Conservation (phyloP, 2,329 filamentous ascomycete species). For the Talaromyces sp. region DNA sequence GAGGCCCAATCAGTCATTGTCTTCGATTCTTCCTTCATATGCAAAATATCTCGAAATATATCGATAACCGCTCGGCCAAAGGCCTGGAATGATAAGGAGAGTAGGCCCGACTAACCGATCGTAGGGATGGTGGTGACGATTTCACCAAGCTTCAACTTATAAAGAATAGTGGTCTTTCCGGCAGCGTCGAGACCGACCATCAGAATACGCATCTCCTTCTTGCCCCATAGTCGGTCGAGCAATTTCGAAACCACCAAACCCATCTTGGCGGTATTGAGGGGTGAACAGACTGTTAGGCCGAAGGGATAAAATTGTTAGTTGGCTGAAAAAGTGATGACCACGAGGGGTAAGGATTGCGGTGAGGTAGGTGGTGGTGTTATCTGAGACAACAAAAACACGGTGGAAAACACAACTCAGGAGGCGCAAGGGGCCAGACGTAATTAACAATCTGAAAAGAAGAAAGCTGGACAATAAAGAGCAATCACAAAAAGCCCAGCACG, state of each 20-base stretch:
- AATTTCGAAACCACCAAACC: conserved; percentile 97
- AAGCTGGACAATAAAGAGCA: conserved; percentile 18
- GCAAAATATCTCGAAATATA: not conserved
- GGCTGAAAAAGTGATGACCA: not conserved
- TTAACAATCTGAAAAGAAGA: conserved; percentile 17
- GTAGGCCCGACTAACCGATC: conserved; percentile 65
- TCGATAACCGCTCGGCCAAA: not conserved
- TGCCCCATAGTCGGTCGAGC: conserved; percentile 94
- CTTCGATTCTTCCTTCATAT: not conserved
- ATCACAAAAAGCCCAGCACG: conserved; percentile 3
- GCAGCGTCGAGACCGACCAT: conserved; percentile 99
- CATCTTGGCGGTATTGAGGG: conserved; percentile 62
- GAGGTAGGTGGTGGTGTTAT: not conserved
- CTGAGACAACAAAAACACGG: conserved; percentile 7
- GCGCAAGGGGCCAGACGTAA: conserved; percentile 17
- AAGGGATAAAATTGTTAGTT: conserved; percentile 10
- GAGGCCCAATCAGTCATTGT: conserved; percentile 12
- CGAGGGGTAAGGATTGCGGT: not conserved
- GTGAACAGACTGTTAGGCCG: conserved; percentile 22
- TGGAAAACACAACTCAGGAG: conserved; percentile 11
- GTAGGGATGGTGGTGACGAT: conserved; percentile 99
- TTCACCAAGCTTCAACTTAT: conserved; percentile 98
- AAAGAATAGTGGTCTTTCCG: conserved; percentile 99
- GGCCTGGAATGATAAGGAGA: conserved; percentile 10
- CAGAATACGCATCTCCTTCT: conserved; percentile 99